Base-by-base conservation (phyloP, 805 yeast genomes). In the Wickerhamomyces ciferrii region DNA sequence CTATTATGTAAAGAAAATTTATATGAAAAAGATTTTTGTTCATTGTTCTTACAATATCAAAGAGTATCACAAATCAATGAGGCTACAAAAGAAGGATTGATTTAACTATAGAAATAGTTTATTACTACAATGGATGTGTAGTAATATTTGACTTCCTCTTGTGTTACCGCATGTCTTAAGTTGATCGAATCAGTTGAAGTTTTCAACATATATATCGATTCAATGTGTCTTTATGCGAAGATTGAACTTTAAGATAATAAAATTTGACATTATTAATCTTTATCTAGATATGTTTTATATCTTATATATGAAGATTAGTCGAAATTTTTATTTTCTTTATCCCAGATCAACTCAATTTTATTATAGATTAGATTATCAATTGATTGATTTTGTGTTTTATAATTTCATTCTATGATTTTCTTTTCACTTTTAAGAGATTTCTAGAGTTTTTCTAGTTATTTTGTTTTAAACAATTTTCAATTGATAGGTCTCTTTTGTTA, bases 141-240 rank as follows among this genome's bases (percentile, higher is more conserved):
- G 25, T 13, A 13, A 37, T 37, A n/a, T 5, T 31, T 7, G 10
- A 24, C 27, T 24, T 24, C 27, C 37, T 18, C 6, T 10, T 6
- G n/a, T n/a, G n/a, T n/a, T n/a, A 14, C 27, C 51, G 55, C 55
- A 52, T 51, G 43, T 48, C 55, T 52, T 52, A 52, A 52, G 55
- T 52, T 52, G 55, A 43, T 47, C 50, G 55, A 52, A 48, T 42
- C 42, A 43, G 48, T 45, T 37, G 34, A 19, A 18, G 2, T 11
- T 39, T 31, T 15, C 23, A 34, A 18, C 38, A 34, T 18, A 59
- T 35, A 57, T 53, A 59, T 54, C 59, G 61, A 46, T 44, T 53
- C 60, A 58, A 60, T 60, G 59, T 54, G 63, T 60, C 63, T 57
- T 49, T 56, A 55, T 60, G 63, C 63, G 59, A 52, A 60, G 58